Evolutionary conservation across 2,329 filamentous ascomycete genomes (phyloP), one percentile per base, ranked within the genome.

Genomic region (Alternaria infectoria): DNA sequence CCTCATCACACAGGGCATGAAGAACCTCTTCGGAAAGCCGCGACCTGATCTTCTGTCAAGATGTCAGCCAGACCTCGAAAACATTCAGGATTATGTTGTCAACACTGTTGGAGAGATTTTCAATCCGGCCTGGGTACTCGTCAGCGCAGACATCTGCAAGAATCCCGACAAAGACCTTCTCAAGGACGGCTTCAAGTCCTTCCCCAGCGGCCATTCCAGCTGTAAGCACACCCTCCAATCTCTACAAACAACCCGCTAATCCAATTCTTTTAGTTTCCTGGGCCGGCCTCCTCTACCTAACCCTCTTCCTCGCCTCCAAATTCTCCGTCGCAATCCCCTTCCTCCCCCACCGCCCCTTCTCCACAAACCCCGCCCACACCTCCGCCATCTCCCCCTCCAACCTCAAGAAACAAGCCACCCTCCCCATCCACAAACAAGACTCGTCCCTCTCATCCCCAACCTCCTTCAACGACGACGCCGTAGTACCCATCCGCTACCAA

Each of bases 301-400:
- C 91, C 2, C 87, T 98, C 54, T 97, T 93, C 84, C 86, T 98
- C 21, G 93, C 92, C 69, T 91, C 90, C 80, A 95, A 94, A 78
- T 91, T 95, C 73, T 87, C 89, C 62, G 89, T 94, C 65, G 90
- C 88, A 10, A 85, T 93, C 30, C 91, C 92, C 2, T 92, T 90
- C 77, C 86, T 92, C 10, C 84, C 86, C 7, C 84, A 83, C 0
- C 81, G 82, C 12, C 78, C 80, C 3, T 83, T 82, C 59, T 78
- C 81, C 40, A 78, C 78, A 59, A 85, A 88, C 64, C 83, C 85
- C 52, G 81, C 84, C 59, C 80, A 83, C 45, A 80, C 84, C 49
- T 81, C 81, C 47, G 83, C 84, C 46, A 79, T 83, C 13, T 63
- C 75, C 2, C 76, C 69, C 2, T 79, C 77, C 4, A 79, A 79